Base-by-base conservation (phyloP, 1,139 yeast species). In the Blastobotrys persicus region DNA sequence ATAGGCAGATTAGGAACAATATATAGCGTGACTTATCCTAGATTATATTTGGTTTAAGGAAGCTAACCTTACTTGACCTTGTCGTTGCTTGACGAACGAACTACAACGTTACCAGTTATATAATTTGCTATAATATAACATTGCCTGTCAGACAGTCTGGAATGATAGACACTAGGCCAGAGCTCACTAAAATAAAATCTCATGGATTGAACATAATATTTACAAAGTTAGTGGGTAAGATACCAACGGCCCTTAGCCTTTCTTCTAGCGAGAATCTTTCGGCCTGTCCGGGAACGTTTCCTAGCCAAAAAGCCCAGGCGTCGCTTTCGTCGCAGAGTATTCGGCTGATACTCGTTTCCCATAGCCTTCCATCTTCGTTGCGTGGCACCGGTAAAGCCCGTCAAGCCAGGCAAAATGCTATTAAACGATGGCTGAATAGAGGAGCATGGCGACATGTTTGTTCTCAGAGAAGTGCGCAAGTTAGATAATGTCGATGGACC, bases 311-410 rank as follows among this genome's bases (percentile, higher is more conserved):
- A 92, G 0, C 98, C 98, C 54, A 87, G 78, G 32, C 86, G 83
- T 70, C 96, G 83, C 74, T 92, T 92, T 67, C 98, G 79, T 66
- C 87, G 88, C 56, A 88, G 73, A 1, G 95, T 89, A 52, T 91
- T 85, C 42, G 98, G 98, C 68, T 91, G 98, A 69, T 85, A 92
- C 18, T 96, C 88, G 71, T 88, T 86, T 70, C 98, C 98, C 74
- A 95, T 81, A 26, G 89, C 76, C 66, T 86, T 83, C 83, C 91
- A 84, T 73, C 96, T 79, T 38, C 59, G 53, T 46, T 63, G 66
- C 4, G 52, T 44, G 23, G 51, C 38, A 3, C 39, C 50, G 7
- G 49, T 34, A 37, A 48, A 33, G 23, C 50, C 49, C 12, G 45
- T 44, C 42, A 48, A 14, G n/a, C 48, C 45, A 14, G 50, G 39